A percentile compares a stretch with the other conserved stretches of the same genome.
phyloP scores from a whole-genome alignment of 257 asterid species.

The Solanum clarkiae region DNA sequence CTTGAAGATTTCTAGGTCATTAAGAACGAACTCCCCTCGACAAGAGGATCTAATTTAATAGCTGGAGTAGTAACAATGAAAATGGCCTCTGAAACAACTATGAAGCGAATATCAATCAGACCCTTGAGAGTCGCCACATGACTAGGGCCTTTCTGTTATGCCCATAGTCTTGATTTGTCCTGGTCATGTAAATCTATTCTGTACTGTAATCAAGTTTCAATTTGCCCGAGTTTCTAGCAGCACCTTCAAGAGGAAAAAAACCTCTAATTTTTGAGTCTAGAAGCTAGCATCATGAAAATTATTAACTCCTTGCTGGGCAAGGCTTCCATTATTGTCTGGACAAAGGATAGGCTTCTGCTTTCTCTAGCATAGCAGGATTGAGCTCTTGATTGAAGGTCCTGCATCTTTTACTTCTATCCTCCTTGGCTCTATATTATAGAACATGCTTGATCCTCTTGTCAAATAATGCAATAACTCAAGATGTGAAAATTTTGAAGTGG shows the following conservation, averaged over 20 bases:
- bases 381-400: neutral
- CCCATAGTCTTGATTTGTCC: too few relatives aligned
- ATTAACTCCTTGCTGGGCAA: neutral
- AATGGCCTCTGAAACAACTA: neutral
- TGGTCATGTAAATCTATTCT: too few relatives aligned
- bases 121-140: neutral
- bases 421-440: neutral
- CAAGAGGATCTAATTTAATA: neutral
- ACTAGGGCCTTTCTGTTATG: too few relatives aligned
- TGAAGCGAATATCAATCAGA: neutral
- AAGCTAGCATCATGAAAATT: neutral
- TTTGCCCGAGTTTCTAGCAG: neutral
- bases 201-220: neutral
- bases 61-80: neutral
- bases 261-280: neutral
- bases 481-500: neutral
- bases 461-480: neutral
- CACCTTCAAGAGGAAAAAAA: neutral
- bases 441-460: neutral
- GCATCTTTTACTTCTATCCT: neutral
- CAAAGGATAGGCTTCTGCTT: neutral
- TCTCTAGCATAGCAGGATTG: neutral
- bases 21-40: neutral
- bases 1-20: neutral
- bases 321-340: neutral